These are phyloP conservation scores for Neurospora sp. DNA, from an alignment of 495 filamentous ascomycete genomes.

Conservation along the genomic window DNA sequence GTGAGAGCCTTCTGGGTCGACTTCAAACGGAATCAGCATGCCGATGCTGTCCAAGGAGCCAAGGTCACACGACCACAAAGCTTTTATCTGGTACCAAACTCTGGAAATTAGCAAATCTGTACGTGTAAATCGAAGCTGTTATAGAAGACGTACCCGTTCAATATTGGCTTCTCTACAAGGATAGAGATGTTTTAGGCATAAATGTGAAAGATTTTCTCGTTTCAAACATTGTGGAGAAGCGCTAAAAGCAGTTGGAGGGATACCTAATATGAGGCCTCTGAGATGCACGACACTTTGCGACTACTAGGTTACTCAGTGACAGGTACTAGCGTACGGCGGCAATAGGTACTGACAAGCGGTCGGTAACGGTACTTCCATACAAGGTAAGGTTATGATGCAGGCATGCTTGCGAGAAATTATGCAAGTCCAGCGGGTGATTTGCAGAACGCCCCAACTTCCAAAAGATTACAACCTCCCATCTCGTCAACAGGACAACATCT, in stretches of 20 bases:
- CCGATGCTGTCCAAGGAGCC: not conserved
- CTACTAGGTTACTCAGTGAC: not conserved
- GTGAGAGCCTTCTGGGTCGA: not conserved
- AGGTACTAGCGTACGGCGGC: not conserved
- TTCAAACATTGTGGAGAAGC: not conserved
- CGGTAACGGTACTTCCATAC: not conserved
- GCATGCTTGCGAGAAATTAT: not conserved
- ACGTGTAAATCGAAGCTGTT: not conserved
- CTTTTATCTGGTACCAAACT: not conserved
- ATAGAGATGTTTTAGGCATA: not conserved
- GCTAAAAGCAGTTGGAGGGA: not conserved
- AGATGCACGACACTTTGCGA: not conserved
- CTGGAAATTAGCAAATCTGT: not conserved
- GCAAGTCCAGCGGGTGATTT: not conserved
- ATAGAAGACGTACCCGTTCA: not conserved
- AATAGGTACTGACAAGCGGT: not conserved
- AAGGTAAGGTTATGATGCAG: not conserved
- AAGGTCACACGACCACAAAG: not conserved
- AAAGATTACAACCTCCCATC: not conserved
- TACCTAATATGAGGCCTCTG: not conserved
- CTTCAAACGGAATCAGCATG: not conserved
- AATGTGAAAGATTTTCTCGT: not conserved
- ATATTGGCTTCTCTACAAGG: not conserved
- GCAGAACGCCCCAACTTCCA: not conserved
- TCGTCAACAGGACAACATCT: not conserved